These are phyloP conservation scores for Ocimum tenuiflorum DNA, from an alignment of 257 asterid species.

Conservation along the genomic window DNA sequence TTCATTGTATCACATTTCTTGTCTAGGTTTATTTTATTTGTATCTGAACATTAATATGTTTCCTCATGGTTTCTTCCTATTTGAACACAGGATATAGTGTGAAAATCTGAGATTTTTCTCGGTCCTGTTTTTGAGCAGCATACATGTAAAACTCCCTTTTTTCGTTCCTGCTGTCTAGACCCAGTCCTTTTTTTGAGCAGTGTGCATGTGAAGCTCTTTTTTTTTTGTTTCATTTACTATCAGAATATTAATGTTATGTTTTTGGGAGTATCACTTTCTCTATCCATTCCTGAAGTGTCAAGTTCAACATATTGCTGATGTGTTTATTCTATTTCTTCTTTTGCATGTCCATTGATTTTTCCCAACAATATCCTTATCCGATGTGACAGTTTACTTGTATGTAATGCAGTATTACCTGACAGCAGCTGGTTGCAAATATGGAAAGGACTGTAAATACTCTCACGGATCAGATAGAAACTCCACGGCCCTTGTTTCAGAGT, in stretches of 20 bases:
- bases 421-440: constrained; percentile 71
- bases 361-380: not conserved
- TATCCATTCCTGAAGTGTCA: not conserved
- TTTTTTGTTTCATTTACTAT: too few species aligned
- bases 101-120: too few species aligned
- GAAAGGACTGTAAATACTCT: constrained; percentile 53
- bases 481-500: constrained; percentile 24
- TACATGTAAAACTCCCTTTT: too few species aligned
- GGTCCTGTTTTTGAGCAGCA: too few species aligned
- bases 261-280: not conserved
- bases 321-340: not conserved
- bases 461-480: constrained; percentile 43
- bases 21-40: not conserved
- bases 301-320: not conserved
- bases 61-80: too few species aligned
- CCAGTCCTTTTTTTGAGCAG: too few species aligned
- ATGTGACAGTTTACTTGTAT: constrained; percentile 12
- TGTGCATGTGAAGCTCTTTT: too few species aligned
- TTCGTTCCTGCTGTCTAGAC: too few species aligned
- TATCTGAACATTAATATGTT: not conserved
- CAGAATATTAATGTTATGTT: not conserved
- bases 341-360: not conserved
- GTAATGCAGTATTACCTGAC: constrained; percentile 64
- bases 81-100: too few species aligned
- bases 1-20: not conserved